Evolutionary conservation across 768 basidiomycete genomes (phyloP).

Genomic region (Harrya chromipes): DNA sequence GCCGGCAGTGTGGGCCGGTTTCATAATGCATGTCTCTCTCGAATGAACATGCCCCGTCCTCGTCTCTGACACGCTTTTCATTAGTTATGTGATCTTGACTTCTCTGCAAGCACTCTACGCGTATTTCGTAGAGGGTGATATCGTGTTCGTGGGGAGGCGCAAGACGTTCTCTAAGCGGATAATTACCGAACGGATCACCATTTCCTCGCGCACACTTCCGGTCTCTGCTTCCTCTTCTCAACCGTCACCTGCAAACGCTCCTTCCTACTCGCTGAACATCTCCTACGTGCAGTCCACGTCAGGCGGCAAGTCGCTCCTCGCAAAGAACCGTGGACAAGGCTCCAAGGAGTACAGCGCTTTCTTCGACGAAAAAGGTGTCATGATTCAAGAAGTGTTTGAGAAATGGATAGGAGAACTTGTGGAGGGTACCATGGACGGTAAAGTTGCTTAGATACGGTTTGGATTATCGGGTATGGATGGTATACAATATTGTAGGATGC

Average conservation of each 20-base stretch:
- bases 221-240: constrained; percentile 18
- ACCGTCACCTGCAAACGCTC: constrained; percentile 43
- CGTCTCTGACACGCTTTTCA: constrained; percentile 7
- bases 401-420: constrained; percentile 76
- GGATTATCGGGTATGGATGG: constrained; percentile 4
- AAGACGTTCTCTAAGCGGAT: constrained; percentile 92
- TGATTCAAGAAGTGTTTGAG: constrained; percentile 76
- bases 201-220: constrained; percentile 67
- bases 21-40: constrained; percentile 60
- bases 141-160: constrained; percentile 85
- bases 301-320: constrained; percentile 81
- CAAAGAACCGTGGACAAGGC: constrained; percentile 59
- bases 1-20: constrained; percentile 71
- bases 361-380: constrained; percentile 76
- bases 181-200: constrained; percentile 83
- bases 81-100: constrained; percentile 75
- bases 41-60: neutral
- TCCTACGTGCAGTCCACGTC: constrained; percentile 78
- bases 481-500: constrained; percentile 31
- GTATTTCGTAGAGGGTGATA: constrained; percentile 82
- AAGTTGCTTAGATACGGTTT: constrained; percentile 37
- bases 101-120: constrained; percentile 73
- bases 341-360: constrained; percentile 64
- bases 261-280: constrained; percentile 64
- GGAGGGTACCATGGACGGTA: constrained; percentile 70